Evolutionary conservation across 495 filamentous ascomycete species (phyloP), one percentile per base, ranked within the genome.

Genomic region (Aspergillus homomorphus): DNA sequence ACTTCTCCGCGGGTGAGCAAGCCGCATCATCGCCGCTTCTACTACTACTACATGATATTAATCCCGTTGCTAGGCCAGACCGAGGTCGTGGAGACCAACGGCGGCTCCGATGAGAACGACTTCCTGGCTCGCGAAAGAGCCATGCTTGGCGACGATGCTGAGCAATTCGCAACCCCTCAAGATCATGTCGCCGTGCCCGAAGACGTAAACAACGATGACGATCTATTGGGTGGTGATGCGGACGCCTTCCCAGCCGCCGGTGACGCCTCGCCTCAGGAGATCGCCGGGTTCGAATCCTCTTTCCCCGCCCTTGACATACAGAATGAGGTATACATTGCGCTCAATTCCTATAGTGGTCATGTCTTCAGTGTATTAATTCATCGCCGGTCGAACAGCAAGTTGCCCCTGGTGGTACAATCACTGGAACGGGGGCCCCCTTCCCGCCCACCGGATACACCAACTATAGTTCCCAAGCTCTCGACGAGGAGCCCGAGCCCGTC

Each of bases 41-140:
- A 50, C 54, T 61, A 50, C 54, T 61, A 33, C 48, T 2, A 10
- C 12, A 28, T 53, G 53, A 49, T 53, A 57, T 61, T 73, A 66
- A 73, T 69, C 65, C 69, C 49, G 41, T 57, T 14, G 59, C 45
- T 63, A 88, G 86, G 84, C 58, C 82, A 86, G 68, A 86, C 82
- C 23, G 79, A 83, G 66, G 72, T 80, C 28, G 66, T 76, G 51
- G 73, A 80, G 46, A 70, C 65, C 60, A 70, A 79, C 45, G 73
- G 68, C 28, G 72, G 65, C 24, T 56, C 69, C 51, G 74, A 82
- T 9, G 83, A 82, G 61, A 81, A 84, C 64, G 91, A 96, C 71
- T 97, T 98, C 75, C 85, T 97, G 12, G 82, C 87, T 63, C 89
- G 94, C 51, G 94, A 98, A 70, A 87, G 90, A 54, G 92, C 92